Percentiles rank a stretch among this genome's conserved stretches.
Conservation (phyloP, 495 filamentous ascomycete species). For the Neurospora sp. region DNA sequence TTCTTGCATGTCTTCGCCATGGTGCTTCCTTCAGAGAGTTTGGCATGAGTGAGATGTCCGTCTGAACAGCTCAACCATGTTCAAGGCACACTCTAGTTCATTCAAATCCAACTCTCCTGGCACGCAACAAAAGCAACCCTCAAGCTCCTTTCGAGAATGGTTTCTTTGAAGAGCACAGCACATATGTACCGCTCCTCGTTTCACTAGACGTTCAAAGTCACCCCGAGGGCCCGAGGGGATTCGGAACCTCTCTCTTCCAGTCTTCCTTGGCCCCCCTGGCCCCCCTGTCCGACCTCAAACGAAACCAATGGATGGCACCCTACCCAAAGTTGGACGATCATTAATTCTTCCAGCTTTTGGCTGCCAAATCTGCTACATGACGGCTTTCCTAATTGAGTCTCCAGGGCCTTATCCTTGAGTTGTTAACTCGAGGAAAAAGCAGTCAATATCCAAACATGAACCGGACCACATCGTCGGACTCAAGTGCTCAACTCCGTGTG, state of each 20-base stretch:
- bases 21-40: not conserved
- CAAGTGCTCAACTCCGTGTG: not conserved
- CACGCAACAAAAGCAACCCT: not conserved
- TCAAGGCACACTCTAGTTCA: not conserved
- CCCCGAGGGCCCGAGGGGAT: not conserved
- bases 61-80: not conserved
- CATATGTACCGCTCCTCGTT: not conserved
- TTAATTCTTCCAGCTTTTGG: too few relatives aligned
- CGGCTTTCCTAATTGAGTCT: too few relatives aligned
- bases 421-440: not conserved
- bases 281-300: not conserved
- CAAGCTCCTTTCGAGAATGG: not conserved
- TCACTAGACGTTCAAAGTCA: not conserved
- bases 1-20: not conserved
- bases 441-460: not conserved
- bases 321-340: not conserved
- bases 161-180: not conserved
- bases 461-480: not conserved
- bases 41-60: not conserved
- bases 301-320: not conserved
- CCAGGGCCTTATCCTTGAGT: not conserved
- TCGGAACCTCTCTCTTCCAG: not conserved
- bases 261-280: not conserved
- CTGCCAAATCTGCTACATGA: too few relatives aligned
- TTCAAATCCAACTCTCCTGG: not conserved